phyloP scores from a whole-genome alignment of 1,139 yeast species.

The Candida sanyaensis region DNA sequence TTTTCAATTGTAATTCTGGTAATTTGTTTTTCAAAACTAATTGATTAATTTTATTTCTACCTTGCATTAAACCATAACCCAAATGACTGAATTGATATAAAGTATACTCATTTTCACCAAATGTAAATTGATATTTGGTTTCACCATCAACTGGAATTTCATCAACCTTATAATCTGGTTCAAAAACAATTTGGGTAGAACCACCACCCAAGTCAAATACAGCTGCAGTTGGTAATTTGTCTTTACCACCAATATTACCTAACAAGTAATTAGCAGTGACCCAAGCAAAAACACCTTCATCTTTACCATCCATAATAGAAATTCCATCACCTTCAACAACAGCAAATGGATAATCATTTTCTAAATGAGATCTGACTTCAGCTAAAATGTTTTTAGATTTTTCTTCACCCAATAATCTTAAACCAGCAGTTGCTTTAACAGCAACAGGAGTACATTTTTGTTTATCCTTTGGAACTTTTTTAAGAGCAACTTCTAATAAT shows the following conservation, averaged over 20 bases:
- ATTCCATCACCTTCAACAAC: conserved; percentile 85
- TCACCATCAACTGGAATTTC: conserved; percentile 75
- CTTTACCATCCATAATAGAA: conserved; percentile 91
- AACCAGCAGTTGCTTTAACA: conserved; percentile 98
- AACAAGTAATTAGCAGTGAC: conserved; percentile 89
- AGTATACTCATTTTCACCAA: conserved; percentile 80
- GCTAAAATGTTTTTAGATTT: conserved; percentile 68
- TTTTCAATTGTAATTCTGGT: conserved; percentile 19
- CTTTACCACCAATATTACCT: conserved; percentile 84
- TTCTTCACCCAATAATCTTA: conserved; percentile 79
- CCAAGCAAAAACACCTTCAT: conserved; percentile 99
- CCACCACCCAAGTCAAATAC: conserved; percentile 99
- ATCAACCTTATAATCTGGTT: conserved; percentile 68
- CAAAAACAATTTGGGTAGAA: conserved; percentile 96
- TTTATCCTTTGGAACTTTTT: conserved; percentile 69
- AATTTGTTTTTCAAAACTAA: conserved; percentile 55
- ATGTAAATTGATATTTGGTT: conserved; percentile 76
- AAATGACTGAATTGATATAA: conserved; percentile 93
- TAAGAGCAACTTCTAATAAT: conserved; percentile 70
- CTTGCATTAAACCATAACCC: conserved; percentile 95
- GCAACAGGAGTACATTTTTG: conserved; percentile 89
- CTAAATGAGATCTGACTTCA: conserved; percentile 76
- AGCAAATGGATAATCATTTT: conserved; percentile 83
- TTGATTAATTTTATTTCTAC: conserved; percentile 78
- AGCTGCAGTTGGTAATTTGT: conserved; percentile 83